phyloP scores from a whole-genome alignment of 495 filamentous ascomycete species.

The Penicillium turbatum region DNA sequence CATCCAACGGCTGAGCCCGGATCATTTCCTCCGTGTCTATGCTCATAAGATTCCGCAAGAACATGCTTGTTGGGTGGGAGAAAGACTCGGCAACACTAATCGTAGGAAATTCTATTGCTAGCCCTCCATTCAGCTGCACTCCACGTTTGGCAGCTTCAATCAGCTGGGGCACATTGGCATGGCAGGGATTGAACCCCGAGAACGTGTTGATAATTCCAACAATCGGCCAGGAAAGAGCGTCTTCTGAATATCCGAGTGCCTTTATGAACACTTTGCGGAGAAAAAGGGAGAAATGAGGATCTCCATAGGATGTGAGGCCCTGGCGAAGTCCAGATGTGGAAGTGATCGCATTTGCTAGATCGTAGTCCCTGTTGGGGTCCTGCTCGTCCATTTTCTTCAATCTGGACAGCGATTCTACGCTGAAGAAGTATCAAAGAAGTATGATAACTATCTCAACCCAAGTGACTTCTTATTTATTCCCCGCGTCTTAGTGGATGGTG shows the following conservation, averaged over 20 bases:
- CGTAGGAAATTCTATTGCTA: conserved; percentile 63
- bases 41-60: conserved; percentile 62
- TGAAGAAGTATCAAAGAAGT: neutral
- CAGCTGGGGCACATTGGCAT: conserved; percentile 63
- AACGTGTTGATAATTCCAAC: conserved; percentile 64
- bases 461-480: conserved; percentile 18
- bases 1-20: conserved; percentile 58
- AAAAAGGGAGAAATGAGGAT: conserved; percentile 66
- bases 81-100: conserved; percentile 63
- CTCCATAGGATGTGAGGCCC: conserved; percentile 62
- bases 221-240: conserved; percentile 60
- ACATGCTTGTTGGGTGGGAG: conserved; percentile 64
- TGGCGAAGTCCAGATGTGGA: conserved; percentile 52
- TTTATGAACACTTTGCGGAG: conserved; percentile 70
- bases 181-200: conserved; percentile 65
- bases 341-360: conserved; percentile 46
- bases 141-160: conserved; percentile 62
- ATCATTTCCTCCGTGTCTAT: conserved; percentile 76
- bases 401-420: neutral
- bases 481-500: conserved; percentile 22
- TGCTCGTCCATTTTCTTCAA: neutral
- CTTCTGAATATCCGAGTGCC: conserved; percentile 62
- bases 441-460: too few species aligned
- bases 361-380: conserved; percentile 45
- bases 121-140: conserved; percentile 55